Evolutionary conservation across 805 yeast species (phyloP), one percentile per base, ranked within the genome.

Genomic region (Yamadazyma endophytica): DNA sequence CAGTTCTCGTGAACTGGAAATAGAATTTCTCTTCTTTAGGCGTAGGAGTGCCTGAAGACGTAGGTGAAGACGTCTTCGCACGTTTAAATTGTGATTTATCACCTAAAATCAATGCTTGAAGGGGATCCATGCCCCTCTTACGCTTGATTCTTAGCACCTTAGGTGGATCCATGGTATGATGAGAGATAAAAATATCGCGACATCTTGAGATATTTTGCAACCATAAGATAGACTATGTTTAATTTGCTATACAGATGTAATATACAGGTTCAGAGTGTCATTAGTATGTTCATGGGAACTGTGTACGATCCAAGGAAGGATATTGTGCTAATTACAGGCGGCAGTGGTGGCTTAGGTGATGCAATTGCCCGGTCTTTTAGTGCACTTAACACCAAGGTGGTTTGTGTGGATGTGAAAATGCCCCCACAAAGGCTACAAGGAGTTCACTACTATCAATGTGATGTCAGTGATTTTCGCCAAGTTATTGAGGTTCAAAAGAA

Each of bases 71-170:
- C 3, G 64, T 61, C 39, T 62, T 64, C 15, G 73, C 61, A 32
- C 74, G 49, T 44, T 76, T 65, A 28, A 63, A 46, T 8, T 43
- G 21, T 17, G 54, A 53, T 13, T 47, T 40, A 23, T 63, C 65
- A 30, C 72, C 77, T 17, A 74, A 46, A 7, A 74, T 58, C 46
- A 89, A 67, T 1, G 96, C 95, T 44, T 84, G 87, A 15, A 90
- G 66, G 2, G 97, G 95, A 44, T 86, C 96, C 47, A 87, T 92
- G 32, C 77, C 79, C 37, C 96, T 70, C 49, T 82, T 82, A 36
- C 97, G 72, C 57, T 92, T 90, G 52, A 90, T 83, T 37, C 96
- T 72, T 25, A 90, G 78, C 16, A 82, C 67, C 32, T 72, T 73
- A 1, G 95, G 95, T 9, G 64, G 64, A 20, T 36, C 43, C 17